These are phyloP conservation scores for Neurospora sp. DNA, from an alignment of 495 filamentous ascomycete species.

Conservation along the genomic window DNA sequence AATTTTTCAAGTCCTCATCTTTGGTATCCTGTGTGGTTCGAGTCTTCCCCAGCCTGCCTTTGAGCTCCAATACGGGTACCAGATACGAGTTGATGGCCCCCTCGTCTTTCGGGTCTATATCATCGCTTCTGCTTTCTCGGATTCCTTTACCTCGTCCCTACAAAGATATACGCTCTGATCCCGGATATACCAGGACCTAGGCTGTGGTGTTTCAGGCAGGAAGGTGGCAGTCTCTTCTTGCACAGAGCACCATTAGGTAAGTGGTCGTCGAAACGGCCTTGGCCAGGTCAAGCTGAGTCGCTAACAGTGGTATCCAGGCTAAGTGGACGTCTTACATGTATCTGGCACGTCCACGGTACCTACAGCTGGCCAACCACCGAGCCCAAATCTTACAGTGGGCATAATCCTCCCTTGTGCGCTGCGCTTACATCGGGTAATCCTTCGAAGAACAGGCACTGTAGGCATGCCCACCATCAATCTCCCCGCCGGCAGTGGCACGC, in stretches of 20 bases:
- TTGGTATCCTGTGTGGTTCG: not conserved
- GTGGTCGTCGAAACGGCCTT: not conserved
- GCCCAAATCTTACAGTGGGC: constrained; percentile 14
- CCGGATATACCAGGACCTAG: not conserved
- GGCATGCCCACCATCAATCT: constrained; percentile 34
- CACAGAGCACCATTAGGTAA: not conserved
- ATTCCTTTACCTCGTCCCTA: not conserved
- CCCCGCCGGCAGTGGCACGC: constrained; percentile 24
- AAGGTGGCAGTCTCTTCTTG: not conserved
- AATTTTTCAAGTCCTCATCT: not conserved
- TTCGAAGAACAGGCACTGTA: constrained; percentile 18
- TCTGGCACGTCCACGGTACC: not conserved
- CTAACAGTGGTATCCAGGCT: not conserved
- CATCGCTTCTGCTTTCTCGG: not conserved
- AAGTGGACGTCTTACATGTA: not conserved
- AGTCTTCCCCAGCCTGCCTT: not conserved
- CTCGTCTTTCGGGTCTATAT: not conserved
- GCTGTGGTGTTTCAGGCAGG: not conserved
- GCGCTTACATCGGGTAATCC: constrained; percentile 12
- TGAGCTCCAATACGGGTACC: not conserved
- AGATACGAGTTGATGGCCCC: not conserved
- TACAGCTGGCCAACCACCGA: constrained; percentile 17
- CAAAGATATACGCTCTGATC: not conserved
- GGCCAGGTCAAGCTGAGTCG: not conserved
- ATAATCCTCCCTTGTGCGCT: constrained; percentile 3